Evolutionary conservation across 192 early-diverging fungal genomes (phyloP).

Genomic region (Oehlia diaphana): DNA sequence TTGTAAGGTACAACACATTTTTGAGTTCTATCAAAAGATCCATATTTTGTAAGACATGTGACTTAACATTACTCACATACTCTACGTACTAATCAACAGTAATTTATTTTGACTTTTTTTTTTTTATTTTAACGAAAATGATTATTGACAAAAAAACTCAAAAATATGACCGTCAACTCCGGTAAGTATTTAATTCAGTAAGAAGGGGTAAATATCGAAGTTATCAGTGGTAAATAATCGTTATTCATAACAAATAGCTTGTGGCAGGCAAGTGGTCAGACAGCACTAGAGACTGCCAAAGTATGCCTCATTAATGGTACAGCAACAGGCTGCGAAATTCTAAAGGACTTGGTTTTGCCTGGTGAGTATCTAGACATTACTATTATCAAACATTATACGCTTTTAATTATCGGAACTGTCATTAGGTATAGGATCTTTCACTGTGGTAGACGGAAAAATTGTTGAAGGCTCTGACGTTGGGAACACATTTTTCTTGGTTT

Average conservation of each 20-base stretch:
- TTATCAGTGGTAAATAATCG: background rate
- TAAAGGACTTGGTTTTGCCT: constrained; percentile 96
- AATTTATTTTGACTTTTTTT: too few relatives aligned
- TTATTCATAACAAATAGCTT: constrained; percentile 59
- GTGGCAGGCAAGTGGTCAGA: constrained; percentile 93
- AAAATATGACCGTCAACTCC: constrained; percentile 85
- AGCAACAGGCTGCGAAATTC: constrained; percentile 82
- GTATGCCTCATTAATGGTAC: constrained; percentile 85
- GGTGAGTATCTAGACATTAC: constrained; percentile 54
- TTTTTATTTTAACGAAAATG: background rate
- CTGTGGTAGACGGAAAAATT: constrained; percentile 72
- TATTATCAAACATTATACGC: background rate
- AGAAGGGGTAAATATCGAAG: background rate
- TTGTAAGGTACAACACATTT: too few relatives aligned
- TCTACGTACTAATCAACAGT: too few relatives aligned
- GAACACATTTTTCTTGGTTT: constrained; percentile 92
- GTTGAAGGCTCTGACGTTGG: constrained; percentile 73
- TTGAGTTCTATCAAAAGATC: too few relatives aligned
- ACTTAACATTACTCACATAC: too few relatives aligned
- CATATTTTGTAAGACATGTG: too few relatives aligned
- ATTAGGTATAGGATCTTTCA: constrained; percentile 85
- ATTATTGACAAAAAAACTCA: constrained; percentile 64
- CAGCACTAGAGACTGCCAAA: constrained; percentile 77
- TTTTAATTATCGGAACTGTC: background rate
- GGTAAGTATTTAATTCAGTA: constrained; percentile 49